phyloP scores from a whole-genome alignment of 139 green algal species.

The Chlorella vulgaris region DNA sequence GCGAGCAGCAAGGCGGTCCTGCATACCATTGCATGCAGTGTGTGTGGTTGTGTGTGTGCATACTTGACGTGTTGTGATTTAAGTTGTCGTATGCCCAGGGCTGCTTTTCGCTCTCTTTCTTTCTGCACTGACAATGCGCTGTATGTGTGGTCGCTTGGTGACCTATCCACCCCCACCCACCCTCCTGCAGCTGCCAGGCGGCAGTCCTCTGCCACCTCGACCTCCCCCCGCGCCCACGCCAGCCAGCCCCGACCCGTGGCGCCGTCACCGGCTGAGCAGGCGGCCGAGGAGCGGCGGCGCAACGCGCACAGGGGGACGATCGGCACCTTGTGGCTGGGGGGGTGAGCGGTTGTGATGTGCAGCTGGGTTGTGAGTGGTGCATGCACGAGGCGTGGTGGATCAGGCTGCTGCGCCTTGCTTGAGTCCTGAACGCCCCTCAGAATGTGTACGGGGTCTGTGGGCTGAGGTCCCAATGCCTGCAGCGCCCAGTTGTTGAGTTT shows the following conservation, averaged over 20 bases:
- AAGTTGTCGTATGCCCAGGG: too few species aligned
- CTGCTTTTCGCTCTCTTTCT: too few species aligned
- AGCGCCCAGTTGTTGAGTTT: too few species aligned
- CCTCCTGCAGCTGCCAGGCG: background rate
- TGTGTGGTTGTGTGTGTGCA: too few species aligned
- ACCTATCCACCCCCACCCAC: background rate
- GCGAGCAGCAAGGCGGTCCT: background rate
- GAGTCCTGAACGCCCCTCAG: too few species aligned
- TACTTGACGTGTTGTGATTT: too few species aligned
- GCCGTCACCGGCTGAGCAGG: background rate
- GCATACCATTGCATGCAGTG: too few species aligned
- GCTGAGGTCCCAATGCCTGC: too few species aligned
- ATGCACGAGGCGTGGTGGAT: background rate
- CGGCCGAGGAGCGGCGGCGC: conserved; percentile 22
- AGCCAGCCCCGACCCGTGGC: background rate
- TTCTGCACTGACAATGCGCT: background rate
- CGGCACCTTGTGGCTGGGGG: conserved; percentile 29
- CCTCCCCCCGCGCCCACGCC: background rate
- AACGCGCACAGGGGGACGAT: background rate
- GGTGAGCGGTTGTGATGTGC: background rate
- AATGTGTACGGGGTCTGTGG: too few species aligned
- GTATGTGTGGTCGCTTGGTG: background rate
- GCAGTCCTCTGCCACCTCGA: background rate
- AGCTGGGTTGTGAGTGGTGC: background rate
- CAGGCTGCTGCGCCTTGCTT: too few species aligned